Conservation (phyloP, 2,329 filamentous ascomycete species). For the Hymenoscyphus occultus region DNA sequence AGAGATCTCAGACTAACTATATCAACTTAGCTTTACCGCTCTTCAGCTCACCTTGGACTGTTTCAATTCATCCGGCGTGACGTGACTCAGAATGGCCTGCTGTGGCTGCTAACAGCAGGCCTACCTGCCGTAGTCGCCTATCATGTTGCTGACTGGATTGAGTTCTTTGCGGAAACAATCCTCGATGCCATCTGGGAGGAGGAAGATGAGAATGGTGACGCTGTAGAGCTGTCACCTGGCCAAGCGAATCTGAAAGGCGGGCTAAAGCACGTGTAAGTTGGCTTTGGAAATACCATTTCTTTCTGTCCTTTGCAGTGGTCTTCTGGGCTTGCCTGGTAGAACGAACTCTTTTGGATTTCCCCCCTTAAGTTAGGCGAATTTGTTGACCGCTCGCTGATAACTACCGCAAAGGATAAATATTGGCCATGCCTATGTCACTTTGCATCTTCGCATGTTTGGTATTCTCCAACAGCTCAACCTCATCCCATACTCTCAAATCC, state of each 20-base stretch:
- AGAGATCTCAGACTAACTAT: too few species aligned
- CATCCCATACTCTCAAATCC: constrained; percentile 22
- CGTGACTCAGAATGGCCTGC: constrained; percentile 18
- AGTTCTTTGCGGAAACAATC: constrained; percentile 26
- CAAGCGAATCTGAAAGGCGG: constrained; percentile 9
- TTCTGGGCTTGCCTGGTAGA: constrained; percentile 10
- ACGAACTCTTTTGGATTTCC: constrained; percentile 20
- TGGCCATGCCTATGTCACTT: constrained; percentile 26
- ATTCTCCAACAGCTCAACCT: constrained; percentile 36
- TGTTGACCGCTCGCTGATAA: constrained; percentile 17
- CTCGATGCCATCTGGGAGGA: constrained; percentile 26
- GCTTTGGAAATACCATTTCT: background rate
- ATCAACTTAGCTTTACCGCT: constrained; percentile 31
- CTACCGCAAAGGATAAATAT: constrained; percentile 23
- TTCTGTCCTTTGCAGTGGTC: background rate
- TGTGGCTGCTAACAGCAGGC: constrained; percentile 30
- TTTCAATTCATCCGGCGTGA: constrained; percentile 31
- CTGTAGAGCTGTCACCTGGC: constrained; percentile 13
- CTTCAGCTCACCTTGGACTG: constrained; percentile 30
- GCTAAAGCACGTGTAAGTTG: background rate
- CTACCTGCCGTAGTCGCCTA: constrained; percentile 32
- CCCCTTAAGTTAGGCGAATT: background rate
- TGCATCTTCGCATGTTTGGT: constrained; percentile 35
- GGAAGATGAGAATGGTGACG: constrained; percentile 15
- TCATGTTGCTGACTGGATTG: constrained; percentile 30